Evolutionary conservation across 1,284 basidiomycete genomes (phyloP).

Genomic region (Retiboletus flavoniger): DNA sequence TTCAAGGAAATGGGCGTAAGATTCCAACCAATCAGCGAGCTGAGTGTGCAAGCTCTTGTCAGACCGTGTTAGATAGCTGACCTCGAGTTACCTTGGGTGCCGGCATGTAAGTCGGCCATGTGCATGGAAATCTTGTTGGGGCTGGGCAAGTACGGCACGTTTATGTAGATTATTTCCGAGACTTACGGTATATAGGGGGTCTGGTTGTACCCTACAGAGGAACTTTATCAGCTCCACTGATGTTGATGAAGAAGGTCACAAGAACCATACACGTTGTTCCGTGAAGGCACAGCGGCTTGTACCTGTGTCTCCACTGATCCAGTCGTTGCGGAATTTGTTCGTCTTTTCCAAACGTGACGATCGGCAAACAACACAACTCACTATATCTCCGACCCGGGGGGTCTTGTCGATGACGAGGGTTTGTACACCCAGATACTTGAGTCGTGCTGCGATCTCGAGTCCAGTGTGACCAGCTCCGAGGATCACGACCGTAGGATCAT

Average conservation of each 20-base stretch:
- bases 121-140: slow-evolving; percentile 49
- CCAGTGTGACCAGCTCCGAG: slow-evolving; percentile 18
- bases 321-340: slow-evolving; percentile 52
- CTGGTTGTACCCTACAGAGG: slow-evolving; percentile 50
- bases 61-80: background rate
- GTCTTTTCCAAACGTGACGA: slow-evolving; percentile 46
- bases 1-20: slow-evolving; percentile 63
- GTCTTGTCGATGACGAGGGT: slow-evolving; percentile 16
- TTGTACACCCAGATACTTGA: slow-evolving; percentile 7
- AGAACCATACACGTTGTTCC: slow-evolving; percentile 55
- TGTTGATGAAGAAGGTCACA: slow-evolving; percentile 5
- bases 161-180: slow-evolving; percentile 8
- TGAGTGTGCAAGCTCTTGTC: slow-evolving; percentile 21
- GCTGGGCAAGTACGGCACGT: slow-evolving; percentile 1
- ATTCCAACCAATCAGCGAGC: slow-evolving; percentile 70
- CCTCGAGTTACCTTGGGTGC: slow-evolving; percentile 30
- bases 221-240: background rate
- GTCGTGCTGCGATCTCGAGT: slow-evolving; percentile 9
- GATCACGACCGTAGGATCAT: slow-evolving; percentile 34
- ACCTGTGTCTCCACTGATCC: slow-evolving; percentile 30
- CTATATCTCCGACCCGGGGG: slow-evolving; percentile 31
- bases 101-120: slow-evolving; percentile 63
- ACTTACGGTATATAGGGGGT: slow-evolving; percentile 55
- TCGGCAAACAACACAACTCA: slow-evolving; percentile 47
- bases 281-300: slow-evolving; percentile 54